Base-by-base conservation (phyloP, 257 asterid species). In the Nicotiana tabacum region DNA sequence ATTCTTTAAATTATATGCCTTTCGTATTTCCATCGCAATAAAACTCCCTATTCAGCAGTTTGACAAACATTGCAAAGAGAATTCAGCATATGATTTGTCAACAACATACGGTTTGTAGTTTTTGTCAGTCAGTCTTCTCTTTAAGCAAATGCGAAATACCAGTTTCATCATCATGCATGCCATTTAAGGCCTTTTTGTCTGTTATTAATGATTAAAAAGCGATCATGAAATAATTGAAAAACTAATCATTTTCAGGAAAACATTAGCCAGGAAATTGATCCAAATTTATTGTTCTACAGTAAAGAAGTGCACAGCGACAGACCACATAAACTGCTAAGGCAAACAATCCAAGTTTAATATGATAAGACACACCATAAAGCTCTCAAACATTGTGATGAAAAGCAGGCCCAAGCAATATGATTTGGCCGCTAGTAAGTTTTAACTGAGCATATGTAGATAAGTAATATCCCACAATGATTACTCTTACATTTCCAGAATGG, bases 401-500 rank as follows among this genome's bases (percentile, higher is more conserved):
- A 74, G 51, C 39, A 74, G 79, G 62, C 15, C 61, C 39, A 48
- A 48, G 39, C 60, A 46, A 24, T 72, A 72, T 24, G 76, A 66
- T 66, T 66, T 33, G 43, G 76, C 76, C 27, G 8, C 27, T 33
- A 66, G 12, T 27, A 51, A 18, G 35, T 48, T 11, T 21, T 65
- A n/a, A 15, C 18, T 11, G 29, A 5, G 18, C 43, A 29, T 16
- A 51, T 16, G n/a, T 79, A 32, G n/a, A n/a, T 66, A 17, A 69
- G 46, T 48, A 15, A 60, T 24, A 18, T 4, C 32, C 12, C 55
- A 4, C 1, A 55, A 72, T 12, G 29, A 24, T 30, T 60, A 18
- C 66, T 81, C 98, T 96, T 91, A 96, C 98, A 83, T 68, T 81
- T 87, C 99, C 99, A 70, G 97, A 88, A 77, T 92, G 90, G 82